Conservation (phyloP, 345 rosid species). For the Gossypium longicalyx region DNA sequence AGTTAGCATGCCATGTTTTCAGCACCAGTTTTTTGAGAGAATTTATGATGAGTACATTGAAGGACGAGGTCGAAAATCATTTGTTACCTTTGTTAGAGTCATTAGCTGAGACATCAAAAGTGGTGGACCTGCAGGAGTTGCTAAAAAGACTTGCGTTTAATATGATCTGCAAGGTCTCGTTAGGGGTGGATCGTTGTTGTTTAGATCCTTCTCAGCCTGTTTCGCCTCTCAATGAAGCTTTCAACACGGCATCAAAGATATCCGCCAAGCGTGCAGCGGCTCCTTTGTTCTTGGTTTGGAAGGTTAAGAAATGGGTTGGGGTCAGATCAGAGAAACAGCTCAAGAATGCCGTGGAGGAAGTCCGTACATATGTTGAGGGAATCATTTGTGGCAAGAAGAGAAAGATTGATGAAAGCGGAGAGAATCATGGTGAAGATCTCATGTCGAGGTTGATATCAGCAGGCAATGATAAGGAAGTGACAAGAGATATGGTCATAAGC, state of each 20-base stretch:
- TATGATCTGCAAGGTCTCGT: constrained; percentile 39
- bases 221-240: constrained; percentile 37
- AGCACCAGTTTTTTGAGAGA: constrained; percentile 38
- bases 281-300: constrained; percentile 52
- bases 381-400: constrained; percentile 33
- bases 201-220: constrained; percentile 33
- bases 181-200: constrained; percentile 43
- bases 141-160: constrained; percentile 49
- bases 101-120: constrained; percentile 15
- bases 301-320: constrained; percentile 48
- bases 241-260: constrained; percentile 51
- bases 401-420: not conserved
- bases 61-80: constrained; percentile 36
- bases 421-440: constrained; percentile 26
- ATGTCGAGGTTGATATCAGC: constrained; percentile 39
- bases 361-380: constrained; percentile 24
- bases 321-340: constrained; percentile 53
- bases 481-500: constrained; percentile 53
- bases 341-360: constrained; percentile 35
- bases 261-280: constrained; percentile 52
- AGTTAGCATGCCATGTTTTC: constrained; percentile 46
- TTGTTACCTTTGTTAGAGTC: constrained; percentile 48
- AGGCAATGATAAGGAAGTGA: constrained; percentile 34
- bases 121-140: constrained; percentile 54
- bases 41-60: constrained; percentile 28